Evolutionary conservation across 73 alveolate genomes (phyloP), one percentile per base, ranked within the genome.

Genomic region (Paramecium sexaurelia): DNA sequence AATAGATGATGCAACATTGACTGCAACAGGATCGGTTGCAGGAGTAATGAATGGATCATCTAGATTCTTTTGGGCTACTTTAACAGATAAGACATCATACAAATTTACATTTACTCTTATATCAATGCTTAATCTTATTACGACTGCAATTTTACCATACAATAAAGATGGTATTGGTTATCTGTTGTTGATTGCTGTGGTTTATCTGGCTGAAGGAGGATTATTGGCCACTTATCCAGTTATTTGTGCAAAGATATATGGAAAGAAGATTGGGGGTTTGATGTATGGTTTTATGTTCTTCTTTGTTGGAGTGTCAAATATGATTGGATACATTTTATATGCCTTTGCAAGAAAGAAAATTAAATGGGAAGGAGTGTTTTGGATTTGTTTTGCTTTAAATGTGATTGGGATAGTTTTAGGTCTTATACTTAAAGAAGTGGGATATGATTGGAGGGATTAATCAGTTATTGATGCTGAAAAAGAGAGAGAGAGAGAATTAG

Each of bases 21-120:
- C 86, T 3, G 86, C 56, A 5, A 71, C 86, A 13, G 86, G 86
- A 11, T 71, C 86, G 10, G 86, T 71, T 27, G 86, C 86, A 1
- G 86, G 86, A 11, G 86, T 71, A 2, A 71, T 71, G 86, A 71
- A 71, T 71, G 86, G 86, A n/a, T 71, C 86, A 27, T 71, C 86
- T n/a, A 29, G 86, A 15, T 71, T 71, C 86, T 71, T 71, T 71
- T 71, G 86, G 86, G 86, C 86, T 13, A 71, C 86, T 37, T 20
- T 71, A 8, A 71, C 56, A 37, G 86, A 71, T 10, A 71, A 71
- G 15, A 71, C 86, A n/a, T 71, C 86, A 71, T 71, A 27, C 24
- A 71, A 71, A n/a, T 71, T 71, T 33, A 71, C 86, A 19, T 71
- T 71, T 71, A 71, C 86, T 27, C 32, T 71, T 0, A 71, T 71